Evolutionary conservation across 345 rosid species (phyloP).

Genomic region (Barbarea vulgaris): DNA sequence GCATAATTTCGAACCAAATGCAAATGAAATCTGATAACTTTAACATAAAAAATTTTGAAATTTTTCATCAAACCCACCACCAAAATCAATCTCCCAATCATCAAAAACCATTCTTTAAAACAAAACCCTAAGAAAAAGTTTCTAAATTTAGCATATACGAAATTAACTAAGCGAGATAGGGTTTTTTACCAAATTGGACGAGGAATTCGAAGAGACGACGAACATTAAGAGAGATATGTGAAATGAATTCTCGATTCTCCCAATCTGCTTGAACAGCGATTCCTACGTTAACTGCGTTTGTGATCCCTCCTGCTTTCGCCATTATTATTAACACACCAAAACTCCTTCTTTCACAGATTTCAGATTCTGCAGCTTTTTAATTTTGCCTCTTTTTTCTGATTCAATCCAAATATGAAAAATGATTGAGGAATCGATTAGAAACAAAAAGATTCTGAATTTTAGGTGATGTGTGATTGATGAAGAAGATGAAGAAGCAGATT

Average conservation of each 20-base stretch:
- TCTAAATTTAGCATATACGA: slow-evolving; percentile 24
- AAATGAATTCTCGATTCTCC: slow-evolving; percentile 98
- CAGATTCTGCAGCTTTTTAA: slow-evolving; percentile 19
- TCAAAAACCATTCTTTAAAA: not conserved
- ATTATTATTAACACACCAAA: slow-evolving; percentile 48
- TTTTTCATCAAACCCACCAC: slow-evolving; percentile 17
- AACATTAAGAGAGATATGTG: slow-evolving; percentile 95
- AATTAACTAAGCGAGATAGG: not conserved
- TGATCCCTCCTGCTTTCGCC: slow-evolving; percentile 98
- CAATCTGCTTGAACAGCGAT: slow-evolving; percentile 99
- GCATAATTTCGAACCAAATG: not conserved
- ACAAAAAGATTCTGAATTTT: slow-evolving; percentile 16
- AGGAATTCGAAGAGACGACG: slow-evolving; percentile 99
- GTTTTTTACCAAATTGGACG: slow-evolving; percentile 79
- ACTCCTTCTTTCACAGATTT: slow-evolving; percentile 24
- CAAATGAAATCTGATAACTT: not conserved
- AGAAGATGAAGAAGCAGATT: slow-evolving; percentile 8
- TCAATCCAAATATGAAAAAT: slow-evolving; percentile 10
- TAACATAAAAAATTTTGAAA: not conserved
- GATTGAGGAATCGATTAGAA: slow-evolving; percentile 36
- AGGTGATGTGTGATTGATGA: slow-evolving; percentile 12
- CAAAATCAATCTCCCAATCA: slow-evolving; percentile 10
- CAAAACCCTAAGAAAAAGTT: slow-evolving; percentile 21
- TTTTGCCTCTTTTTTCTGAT: not conserved
- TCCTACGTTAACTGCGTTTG: slow-evolving; percentile 98